phyloP scores from a whole-genome alignment of 805 yeast species.

The Spencermartinsiella europaea region DNA sequence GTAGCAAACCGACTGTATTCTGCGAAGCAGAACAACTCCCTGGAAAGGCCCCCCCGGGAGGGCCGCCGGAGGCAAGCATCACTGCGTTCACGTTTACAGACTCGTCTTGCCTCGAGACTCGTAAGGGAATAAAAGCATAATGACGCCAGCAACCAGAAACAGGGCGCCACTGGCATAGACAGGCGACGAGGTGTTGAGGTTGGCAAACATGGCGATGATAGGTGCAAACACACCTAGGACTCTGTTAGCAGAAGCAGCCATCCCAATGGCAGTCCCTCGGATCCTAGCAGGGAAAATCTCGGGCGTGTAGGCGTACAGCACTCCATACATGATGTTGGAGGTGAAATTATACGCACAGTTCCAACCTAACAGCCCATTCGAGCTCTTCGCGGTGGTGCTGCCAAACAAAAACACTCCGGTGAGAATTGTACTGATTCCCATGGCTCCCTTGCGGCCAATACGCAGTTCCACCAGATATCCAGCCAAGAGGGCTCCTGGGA shows the following conservation, averaged over 20 bases:
- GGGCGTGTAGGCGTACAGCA: conserved; percentile 42
- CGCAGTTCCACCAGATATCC: conserved; percentile 16
- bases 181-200: conserved; percentile 41
- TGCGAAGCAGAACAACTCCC: no score
- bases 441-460: conserved; percentile 16
- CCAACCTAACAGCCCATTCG: conserved; percentile 14
- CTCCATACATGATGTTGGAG: conserved; percentile 32
- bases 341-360: conserved; percentile 16
- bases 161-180: conserved; percentile 42
- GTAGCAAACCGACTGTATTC: no score
- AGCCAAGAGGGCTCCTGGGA: conserved; percentile 50
- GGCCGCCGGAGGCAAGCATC: no score
- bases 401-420: conserved; percentile 17
- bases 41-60: no score
- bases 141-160: conserved; percentile 37
- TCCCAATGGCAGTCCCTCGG: conserved; percentile 40
- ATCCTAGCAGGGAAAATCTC: conserved; percentile 35
- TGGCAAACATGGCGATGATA: conserved; percentile 40
- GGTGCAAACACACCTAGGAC: conserved; percentile 43
- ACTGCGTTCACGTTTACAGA: no score
- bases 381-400: conserved; percentile 15
- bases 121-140: conserved; percentile 42
- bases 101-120: conserved; percentile 35
- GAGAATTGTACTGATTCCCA: conserved; percentile 13
- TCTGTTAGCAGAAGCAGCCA: conserved; percentile 40